Percentiles rank a stretch among this genome's conserved stretches.
Evolutionary conservation across 805 yeast genomes (phyloP).

Genomic region (Saccharomycopsis sp.): DNA sequence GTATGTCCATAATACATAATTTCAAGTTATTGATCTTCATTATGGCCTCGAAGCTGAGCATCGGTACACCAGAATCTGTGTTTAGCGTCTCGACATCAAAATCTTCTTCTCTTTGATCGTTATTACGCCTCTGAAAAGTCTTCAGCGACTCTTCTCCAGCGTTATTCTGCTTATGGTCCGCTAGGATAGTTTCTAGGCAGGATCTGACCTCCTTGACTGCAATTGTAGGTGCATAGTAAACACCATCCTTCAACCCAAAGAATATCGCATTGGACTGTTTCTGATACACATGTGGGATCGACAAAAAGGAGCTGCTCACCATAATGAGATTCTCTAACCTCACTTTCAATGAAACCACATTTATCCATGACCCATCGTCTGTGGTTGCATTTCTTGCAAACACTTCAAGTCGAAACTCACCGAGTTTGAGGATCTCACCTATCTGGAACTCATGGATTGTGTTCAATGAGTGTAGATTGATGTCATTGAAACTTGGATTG

Average conservation of each 20-base stretch:
- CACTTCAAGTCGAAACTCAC: slow-evolving; percentile 10
- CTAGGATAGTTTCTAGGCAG: not conserved
- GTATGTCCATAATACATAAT: slow-evolving; percentile 30
- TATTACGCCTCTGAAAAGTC: not conserved
- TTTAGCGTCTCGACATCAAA: not conserved
- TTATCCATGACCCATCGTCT: not conserved
- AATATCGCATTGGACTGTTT: slow-evolving; percentile 23
- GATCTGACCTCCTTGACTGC: slow-evolving; percentile 4
- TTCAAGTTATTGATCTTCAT: slow-evolving; percentile 34
- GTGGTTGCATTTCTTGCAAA: slow-evolving; percentile 3
- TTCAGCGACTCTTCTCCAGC: not conserved
- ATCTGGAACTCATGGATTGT: not conserved
- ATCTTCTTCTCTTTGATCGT: not conserved
- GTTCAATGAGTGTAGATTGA: slow-evolving; percentile 7
- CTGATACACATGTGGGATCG: not conserved
- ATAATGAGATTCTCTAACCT: slow-evolving; percentile 2
- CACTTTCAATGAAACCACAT: not conserved
- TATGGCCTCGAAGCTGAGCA: slow-evolving; percentile 33
- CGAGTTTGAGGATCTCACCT: not conserved
- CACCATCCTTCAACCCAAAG: slow-evolving; percentile 28
- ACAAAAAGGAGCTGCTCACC: not conserved
- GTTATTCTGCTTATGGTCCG: not conserved
- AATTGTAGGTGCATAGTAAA: slow-evolving; percentile 17
- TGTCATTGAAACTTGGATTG: slow-evolving; percentile 15
- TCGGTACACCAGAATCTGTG: slow-evolving; percentile 19